These are phyloP conservation scores for Soucietia sequanensis DNA, from an alignment of 805 yeast species.

Conservation along the genomic window DNA sequence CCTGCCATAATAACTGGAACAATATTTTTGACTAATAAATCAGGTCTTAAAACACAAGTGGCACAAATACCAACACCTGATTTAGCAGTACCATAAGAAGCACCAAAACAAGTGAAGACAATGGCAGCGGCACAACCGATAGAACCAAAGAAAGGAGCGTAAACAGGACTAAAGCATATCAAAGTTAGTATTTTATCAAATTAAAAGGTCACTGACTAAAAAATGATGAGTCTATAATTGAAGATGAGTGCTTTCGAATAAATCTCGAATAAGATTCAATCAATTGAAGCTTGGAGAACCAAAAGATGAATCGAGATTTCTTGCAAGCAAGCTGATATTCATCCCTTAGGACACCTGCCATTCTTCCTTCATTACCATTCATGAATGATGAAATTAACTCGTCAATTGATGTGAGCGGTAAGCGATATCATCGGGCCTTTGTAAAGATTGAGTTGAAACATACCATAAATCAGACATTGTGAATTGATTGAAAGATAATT, in stretches of 20 bases:
- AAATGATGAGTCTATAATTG: too few relatives aligned
- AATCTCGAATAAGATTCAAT: too few relatives aligned
- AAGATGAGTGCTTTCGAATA: too few relatives aligned
- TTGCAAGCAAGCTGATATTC: too few relatives aligned
- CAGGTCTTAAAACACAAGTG: constrained; percentile 96
- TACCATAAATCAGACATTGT: constrained; percentile 77
- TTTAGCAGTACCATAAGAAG: constrained; percentile 98
- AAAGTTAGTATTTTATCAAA: constrained; percentile 19
- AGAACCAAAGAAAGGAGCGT: constrained; percentile 97
- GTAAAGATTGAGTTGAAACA: too few relatives aligned
- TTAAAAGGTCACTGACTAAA: background rate
- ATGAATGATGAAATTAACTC: too few relatives aligned
- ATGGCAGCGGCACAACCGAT: constrained; percentile 99
- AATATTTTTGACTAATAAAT: constrained; percentile 84
- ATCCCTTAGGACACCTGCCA: too few relatives aligned
- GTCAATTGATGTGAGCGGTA: too few relatives aligned
- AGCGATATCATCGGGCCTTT: too few relatives aligned
- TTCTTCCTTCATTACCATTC: too few relatives aligned
- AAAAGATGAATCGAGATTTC: too few relatives aligned
- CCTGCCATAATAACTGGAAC: constrained; percentile 99
- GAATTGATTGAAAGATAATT: constrained; percentile 5
- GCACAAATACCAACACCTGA: constrained; percentile 99
- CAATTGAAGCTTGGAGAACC: too few relatives aligned
- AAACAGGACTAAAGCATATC: constrained; percentile 56
- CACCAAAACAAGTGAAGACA: constrained; percentile 98